Evolutionary conservation across 306 rosid genomes (phyloP).

Genomic region (Prunus mira): DNA sequence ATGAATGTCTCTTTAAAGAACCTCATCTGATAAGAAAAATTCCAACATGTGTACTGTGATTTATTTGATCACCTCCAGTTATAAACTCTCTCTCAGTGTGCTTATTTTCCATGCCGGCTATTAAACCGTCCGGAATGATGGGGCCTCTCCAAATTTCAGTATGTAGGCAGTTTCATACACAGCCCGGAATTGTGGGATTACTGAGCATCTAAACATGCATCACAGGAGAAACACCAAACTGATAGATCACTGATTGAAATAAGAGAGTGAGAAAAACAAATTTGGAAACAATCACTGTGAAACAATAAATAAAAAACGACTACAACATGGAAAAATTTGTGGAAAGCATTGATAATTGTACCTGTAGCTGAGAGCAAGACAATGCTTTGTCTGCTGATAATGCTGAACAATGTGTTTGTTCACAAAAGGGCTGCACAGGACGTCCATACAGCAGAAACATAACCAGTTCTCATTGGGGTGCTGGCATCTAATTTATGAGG

Average conservation of each 20-base stretch:
- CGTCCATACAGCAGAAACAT: constrained; percentile 70
- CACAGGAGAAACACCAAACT: constrained; percentile 87
- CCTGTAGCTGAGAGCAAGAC: constrained; percentile 77
- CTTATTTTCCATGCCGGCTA: not conserved
- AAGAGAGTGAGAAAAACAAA: not conserved
- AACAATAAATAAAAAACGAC: not conserved
- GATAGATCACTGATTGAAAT: constrained; percentile 36
- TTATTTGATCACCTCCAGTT: not conserved
- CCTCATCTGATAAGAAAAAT: not conserved
- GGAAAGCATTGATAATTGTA: constrained; percentile 10
- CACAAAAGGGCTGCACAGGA: constrained; percentile 73
- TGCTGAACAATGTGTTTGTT: constrained; percentile 84
- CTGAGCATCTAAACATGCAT: constrained; percentile 78
- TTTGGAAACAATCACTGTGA: not conserved
- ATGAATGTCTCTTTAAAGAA: not conserved
- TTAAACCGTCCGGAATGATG: constrained; percentile 35
- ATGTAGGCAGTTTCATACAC: constrained; percentile 55
- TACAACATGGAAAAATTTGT: not conserved
- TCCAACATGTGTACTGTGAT: not conserved
- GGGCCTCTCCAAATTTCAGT: constrained; percentile 61
- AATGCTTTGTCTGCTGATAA: constrained; percentile 40
- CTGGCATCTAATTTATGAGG: constrained; percentile 42
- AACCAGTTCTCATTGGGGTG: constrained; percentile 80
- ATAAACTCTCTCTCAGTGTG: not conserved
- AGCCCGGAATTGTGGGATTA: constrained; percentile 56